Evolutionary conservation across 805 yeast genomes (phyloP), one percentile per base, ranked within the genome.

Genomic region (Nakazawaea ambrosiae): DNA sequence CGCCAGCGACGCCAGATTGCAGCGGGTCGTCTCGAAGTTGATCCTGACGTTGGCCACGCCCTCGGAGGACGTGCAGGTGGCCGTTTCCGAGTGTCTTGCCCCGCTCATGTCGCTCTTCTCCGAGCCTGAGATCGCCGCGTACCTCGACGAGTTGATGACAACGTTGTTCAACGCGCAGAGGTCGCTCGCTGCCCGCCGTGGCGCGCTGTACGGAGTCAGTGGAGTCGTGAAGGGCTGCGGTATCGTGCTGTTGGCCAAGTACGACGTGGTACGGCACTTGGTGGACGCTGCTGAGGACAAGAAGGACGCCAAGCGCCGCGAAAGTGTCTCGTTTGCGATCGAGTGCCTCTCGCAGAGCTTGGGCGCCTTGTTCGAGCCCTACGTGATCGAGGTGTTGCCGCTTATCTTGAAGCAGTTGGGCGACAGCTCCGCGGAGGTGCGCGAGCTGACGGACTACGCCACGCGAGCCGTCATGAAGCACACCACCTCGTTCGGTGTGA

Each of bases 191-290:
- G 65, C 68, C n/a, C 72, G 96, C 54, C 73, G 90, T 46, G 99
- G 97, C 52, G 90, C 96, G 2, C 97, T 97, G 1, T 88, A 85
- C 62, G 98, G 97, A 57, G 72, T 92, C 49, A 84, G 97, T 17
- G 99, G 99, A 45, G 60, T 92, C 31, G 90, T 84, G 3, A 81
- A 85, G 52, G 98, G 99, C 41, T 72, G 77, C 17, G 98, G 98
- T 47, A 76, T 92, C 37, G 70, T 76, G 42, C 71, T 94, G 0
- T 62, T 92, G 36, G 71, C 85, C 9, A 81, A 81, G 34, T 77
- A 74, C 52, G 95, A 86, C 49, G 70, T 92, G 30, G 77, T 87
- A 40, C 71, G 96, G 39, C 72, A 70, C 31, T 61, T 92, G 43
- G 70, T 75, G 5, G 88, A 81, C 31, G 96, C 95, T 12, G 74